Conservation (phyloP, 169 alveolate genomes). For the Perkinsus marinus region DNA sequence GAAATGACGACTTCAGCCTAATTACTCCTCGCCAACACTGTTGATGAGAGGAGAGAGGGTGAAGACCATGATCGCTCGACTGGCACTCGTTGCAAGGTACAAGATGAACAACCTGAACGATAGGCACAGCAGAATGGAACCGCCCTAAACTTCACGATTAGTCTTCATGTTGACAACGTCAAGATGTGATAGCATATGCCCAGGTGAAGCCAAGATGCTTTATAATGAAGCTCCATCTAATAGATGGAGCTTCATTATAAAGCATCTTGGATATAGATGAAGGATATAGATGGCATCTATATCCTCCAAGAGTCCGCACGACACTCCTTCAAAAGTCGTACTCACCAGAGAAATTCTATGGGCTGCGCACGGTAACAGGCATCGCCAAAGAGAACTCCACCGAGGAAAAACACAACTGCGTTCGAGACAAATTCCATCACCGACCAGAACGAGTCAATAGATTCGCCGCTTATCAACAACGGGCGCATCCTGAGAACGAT, state of each 20-base stretch:
- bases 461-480: not conserved
- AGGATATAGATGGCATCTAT: no score
- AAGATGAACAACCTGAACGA: not conserved
- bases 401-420: not conserved
- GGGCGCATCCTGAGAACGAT: not conserved
- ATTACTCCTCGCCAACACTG: not conserved
- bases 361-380: not conserved
- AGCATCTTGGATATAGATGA: no score
- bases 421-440: not conserved
- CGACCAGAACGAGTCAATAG: not conserved
- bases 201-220: no score
- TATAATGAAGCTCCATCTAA: no score
- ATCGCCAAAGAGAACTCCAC: not conserved
- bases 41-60: not conserved
- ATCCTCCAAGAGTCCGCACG: no score
- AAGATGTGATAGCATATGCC: no score
- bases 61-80: not conserved
- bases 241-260: no score
- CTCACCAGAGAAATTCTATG: not conserved
- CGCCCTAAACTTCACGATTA: no score
- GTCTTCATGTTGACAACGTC: no score
- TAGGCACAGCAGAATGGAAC: not conserved
- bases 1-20: no score
- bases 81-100: not conserved
- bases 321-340: not conserved